phyloP scores from a whole-genome alignment of 2,329 filamentous ascomycete species.

The Clonostachys byssicola region DNA sequence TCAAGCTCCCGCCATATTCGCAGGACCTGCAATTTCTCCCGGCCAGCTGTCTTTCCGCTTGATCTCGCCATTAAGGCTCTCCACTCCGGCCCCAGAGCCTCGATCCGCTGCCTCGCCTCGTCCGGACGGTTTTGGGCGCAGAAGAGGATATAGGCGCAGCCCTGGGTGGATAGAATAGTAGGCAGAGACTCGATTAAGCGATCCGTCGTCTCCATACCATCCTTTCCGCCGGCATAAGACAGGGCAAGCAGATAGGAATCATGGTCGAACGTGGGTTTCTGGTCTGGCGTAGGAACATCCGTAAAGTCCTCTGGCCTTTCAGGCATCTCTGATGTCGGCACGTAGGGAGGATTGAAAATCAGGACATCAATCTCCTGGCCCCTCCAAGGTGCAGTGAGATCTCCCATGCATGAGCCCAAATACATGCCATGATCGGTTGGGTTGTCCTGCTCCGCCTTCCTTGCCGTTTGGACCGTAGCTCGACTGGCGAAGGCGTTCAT shows the following conservation, averaged over 20 bases:
- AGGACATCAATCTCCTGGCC: conserved; percentile 68
- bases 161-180: conserved; percentile 54
- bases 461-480: conserved; percentile 68
- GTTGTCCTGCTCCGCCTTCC: conserved; percentile 30
- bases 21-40: conserved; percentile 90
- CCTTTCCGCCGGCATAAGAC: conserved; percentile 81
- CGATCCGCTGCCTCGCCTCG: conserved; percentile 61
- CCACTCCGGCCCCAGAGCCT: conserved; percentile 56
- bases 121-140: conserved; percentile 88
- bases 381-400: conserved; percentile 62
- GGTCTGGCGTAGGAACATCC: conserved; percentile 13
- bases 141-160: conserved; percentile 84
- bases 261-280: conserved; percentile 58
- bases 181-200: conserved; percentile 70
- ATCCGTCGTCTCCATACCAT: conserved; percentile 94
- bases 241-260: conserved; percentile 81
- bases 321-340: conserved; percentile 78
- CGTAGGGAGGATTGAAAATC: conserved; percentile 96
- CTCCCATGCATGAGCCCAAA: conserved; percentile 64
- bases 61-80: conserved; percentile 70
- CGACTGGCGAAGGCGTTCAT: conserved; percentile 80
- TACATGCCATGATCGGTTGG: conserved; percentile 41
- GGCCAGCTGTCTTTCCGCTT: conserved; percentile 85
- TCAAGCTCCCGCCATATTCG: conserved; percentile 66
- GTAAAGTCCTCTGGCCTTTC: conserved; percentile 28